phyloP scores from a whole-genome alignment of 73 alveolate species.

The Urostyla sp. region DNA sequence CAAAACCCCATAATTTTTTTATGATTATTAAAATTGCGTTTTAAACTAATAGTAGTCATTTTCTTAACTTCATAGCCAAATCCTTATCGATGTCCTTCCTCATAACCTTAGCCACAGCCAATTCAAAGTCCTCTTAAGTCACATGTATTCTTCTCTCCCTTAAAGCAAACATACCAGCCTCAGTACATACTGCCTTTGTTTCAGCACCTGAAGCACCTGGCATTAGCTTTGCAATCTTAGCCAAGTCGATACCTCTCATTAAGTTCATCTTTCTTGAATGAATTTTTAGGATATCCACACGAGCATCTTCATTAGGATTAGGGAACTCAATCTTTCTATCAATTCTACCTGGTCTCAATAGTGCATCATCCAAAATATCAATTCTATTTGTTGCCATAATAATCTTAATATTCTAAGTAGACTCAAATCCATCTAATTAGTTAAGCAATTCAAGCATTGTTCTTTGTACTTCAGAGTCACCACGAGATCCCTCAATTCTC shows the following conservation, averaged over 20 bases:
- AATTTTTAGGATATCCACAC: slow-evolving; percentile 97
- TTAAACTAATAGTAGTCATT: no score
- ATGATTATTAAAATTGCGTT: no score
- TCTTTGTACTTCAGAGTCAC: slow-evolving; percentile 99
- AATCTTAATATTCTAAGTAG: slow-evolving; percentile 92
- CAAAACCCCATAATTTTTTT: no score
- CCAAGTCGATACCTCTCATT: slow-evolving; percentile 96
- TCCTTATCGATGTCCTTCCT: slow-evolving; percentile 99
- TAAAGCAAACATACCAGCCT: slow-evolving; percentile 99
- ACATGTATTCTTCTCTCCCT: slow-evolving; percentile 99
- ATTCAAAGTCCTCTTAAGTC: slow-evolving; percentile 99
- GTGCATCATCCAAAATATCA: slow-evolving; percentile 99
- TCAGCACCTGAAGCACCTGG: slow-evolving; percentile 99
- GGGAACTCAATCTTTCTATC: slow-evolving; percentile 99
- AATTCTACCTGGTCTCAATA: slow-evolving; percentile 99
- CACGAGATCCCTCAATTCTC: slow-evolving; percentile 96
- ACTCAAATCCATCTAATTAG: slow-evolving; percentile 99
- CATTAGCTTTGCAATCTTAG: slow-evolving; percentile 95
- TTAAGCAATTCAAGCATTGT: slow-evolving; percentile 99
- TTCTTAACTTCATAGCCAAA: slow-evolving; percentile 90
- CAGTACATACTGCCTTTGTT: slow-evolving; percentile 96
- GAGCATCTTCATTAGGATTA: slow-evolving; percentile 98
- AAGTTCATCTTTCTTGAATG: slow-evolving; percentile 98
- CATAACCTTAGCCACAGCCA: slow-evolving; percentile 99
- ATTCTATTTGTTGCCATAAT: slow-evolving; percentile 99